A percentile compares a stretch with the other conserved stretches of the same genome.
Evolutionary conservation across 805 yeast species (phyloP).

Genomic region (Yamadazyma olivae): DNA sequence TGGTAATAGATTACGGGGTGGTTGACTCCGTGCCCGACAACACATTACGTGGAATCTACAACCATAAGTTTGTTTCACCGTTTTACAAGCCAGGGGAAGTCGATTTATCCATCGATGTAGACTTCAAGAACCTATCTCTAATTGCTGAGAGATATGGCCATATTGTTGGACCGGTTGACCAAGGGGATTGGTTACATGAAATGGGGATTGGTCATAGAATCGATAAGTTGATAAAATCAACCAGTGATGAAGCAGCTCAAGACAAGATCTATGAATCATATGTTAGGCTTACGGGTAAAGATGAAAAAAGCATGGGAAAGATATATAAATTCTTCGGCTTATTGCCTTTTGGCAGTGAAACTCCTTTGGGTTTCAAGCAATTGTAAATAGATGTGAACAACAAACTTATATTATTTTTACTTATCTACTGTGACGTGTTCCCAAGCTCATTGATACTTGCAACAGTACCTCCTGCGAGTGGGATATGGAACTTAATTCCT

Average conservation of each 20-base stretch:
- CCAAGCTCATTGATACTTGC: conserved; percentile 16
- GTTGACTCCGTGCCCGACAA: conserved; percentile 61
- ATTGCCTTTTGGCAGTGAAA: conserved; percentile 41
- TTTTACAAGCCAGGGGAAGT: conserved; percentile 74
- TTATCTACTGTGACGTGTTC: conserved; percentile 18
- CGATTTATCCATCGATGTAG: conserved; percentile 82
- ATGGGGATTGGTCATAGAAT: conserved; percentile 75
- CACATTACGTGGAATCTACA: conserved; percentile 67
- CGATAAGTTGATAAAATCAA: conserved; percentile 50
- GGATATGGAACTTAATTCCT: conserved; percentile 8
- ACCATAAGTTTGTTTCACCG: conserved; percentile 74
- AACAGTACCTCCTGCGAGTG: conserved; percentile 17
- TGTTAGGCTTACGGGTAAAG: conserved; percentile 58
- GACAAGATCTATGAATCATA: conserved; percentile 57
- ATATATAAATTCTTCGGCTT: conserved; percentile 70
- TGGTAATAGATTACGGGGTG: conserved; percentile 79
- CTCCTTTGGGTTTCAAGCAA: conserved; percentile 55
- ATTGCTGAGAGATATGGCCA: conserved; percentile 11
- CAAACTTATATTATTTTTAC: too few relatives aligned
- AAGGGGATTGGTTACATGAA: conserved; percentile 75
- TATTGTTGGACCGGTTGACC: conserved; percentile 61
- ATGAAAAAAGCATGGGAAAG: conserved; percentile 68
- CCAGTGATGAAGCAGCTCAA: conserved; percentile 40
- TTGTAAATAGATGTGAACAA: conserved; percentile 18
- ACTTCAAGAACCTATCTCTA: conserved; percentile 55